Percentiles rank a stretch among this genome's conserved stretches.
phyloP scores from a whole-genome alignment of 352 stramenopile species.

The Phytophthora sansomeana region DNA sequence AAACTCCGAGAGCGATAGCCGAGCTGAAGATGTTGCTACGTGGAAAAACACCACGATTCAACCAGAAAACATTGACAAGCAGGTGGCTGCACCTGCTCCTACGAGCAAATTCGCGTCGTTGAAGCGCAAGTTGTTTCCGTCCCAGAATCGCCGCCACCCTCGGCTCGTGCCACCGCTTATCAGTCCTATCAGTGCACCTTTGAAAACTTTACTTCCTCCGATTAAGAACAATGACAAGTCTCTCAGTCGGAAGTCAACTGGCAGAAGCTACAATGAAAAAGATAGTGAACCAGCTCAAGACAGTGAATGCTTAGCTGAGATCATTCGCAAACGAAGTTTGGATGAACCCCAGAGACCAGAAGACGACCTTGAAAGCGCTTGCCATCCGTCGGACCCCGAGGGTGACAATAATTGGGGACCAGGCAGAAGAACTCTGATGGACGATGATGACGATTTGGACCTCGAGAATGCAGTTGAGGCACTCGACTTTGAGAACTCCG shows the following conservation, averaged over 20 bases:
- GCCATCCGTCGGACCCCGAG: neutral
- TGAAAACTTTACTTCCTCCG: constrained; percentile 6
- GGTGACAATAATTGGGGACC: constrained; percentile 23
- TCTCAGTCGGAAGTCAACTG: constrained; percentile 1
- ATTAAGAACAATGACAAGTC: constrained; percentile 6
- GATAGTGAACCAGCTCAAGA: constrained; percentile 11
- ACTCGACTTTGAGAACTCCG: constrained; percentile 40
- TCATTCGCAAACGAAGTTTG: neutral
- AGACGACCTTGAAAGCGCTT: constrained; percentile 21
- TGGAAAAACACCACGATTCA: constrained; percentile 1
- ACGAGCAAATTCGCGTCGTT: constrained; percentile 53
- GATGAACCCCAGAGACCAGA: neutral
- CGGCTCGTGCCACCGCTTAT: constrained; percentile 50
- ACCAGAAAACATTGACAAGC: constrained; percentile 7
- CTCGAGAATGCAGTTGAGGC: constrained; percentile 48
- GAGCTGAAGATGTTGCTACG: constrained; percentile 12
- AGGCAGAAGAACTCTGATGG: constrained; percentile 20
- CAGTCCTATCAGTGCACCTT: constrained; percentile 45
- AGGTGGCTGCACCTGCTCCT: constrained; percentile 7
- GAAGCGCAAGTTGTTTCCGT: constrained; percentile 69
- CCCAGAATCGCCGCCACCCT: constrained; percentile 53
- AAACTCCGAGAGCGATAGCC: constrained; percentile 10
- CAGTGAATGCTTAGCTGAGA: constrained; percentile 1
- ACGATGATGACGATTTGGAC: constrained; percentile 50
- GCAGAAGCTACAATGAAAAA: neutral